phyloP scores from a whole-genome alignment of 208 protist species.

The Acanthamoeba sp. region DNA sequence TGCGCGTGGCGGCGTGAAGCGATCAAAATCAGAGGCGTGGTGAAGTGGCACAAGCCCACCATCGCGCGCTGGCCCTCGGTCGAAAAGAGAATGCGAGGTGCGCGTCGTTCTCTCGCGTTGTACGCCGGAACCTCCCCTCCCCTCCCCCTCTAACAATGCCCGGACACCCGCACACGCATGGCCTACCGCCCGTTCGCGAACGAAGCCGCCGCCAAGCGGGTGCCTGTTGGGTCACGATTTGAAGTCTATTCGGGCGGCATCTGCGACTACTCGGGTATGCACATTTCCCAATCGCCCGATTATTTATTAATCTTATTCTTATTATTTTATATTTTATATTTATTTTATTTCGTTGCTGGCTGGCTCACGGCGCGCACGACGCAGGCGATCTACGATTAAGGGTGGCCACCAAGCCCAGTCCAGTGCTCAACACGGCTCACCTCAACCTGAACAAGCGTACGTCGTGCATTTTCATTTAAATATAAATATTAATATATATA shows the following conservation, averaged over 20 bases:
- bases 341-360: too few relatives aligned
- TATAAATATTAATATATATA: too few relatives aligned
- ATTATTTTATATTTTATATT: background rate
- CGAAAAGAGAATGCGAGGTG: background rate
- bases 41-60: conserved; percentile 12
- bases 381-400: too few relatives aligned
- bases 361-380: too few relatives aligned
- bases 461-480: too few relatives aligned
- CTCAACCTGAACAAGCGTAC: too few relatives aligned
- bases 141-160: background rate
- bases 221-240: background rate
- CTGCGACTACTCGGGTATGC: background rate
- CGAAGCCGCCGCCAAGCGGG: background rate
- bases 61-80: background rate
- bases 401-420: too few relatives aligned
- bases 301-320: background rate
- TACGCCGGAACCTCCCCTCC: too few relatives aligned
- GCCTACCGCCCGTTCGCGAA: too few relatives aligned
- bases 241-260: background rate
- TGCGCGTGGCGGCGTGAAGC: background rate
- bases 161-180: background rate
- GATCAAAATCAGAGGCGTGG: background rate
- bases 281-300: background rate
- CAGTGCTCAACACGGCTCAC: too few relatives aligned
- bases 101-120: background rate